A percentile compares a stretch with the other conserved stretches of the same genome.
Evolutionary conservation across 2,329 filamentous ascomycete species (phyloP).

Genomic region (Fusarium sp.): DNA sequence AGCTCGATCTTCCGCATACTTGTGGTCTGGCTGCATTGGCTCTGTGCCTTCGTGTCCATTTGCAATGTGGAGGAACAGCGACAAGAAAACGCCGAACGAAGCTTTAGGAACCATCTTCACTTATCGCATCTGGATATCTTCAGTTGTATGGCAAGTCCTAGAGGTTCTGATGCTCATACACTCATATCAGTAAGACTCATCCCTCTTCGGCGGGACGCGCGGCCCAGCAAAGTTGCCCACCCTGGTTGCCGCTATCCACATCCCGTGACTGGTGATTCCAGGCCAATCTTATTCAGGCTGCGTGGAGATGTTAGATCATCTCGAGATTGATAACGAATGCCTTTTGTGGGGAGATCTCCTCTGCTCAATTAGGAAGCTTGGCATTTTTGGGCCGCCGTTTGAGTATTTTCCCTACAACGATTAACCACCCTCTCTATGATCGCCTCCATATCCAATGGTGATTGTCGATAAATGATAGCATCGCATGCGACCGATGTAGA

Average conservation of each 20-base stretch:
- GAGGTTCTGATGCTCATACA: background rate
- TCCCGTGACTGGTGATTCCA: constrained; percentile 19
- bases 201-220: constrained; percentile 33
- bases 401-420: background rate
- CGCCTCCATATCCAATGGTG: background rate
- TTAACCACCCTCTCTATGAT: background rate
- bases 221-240: constrained; percentile 25
- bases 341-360: background rate
- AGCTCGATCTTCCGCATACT: constrained; percentile 61
- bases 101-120: constrained; percentile 31
- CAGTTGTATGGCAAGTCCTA: background rate
- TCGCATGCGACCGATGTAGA: background rate
- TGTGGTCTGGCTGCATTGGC: constrained; percentile 51
- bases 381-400: background rate
- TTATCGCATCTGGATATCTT: background rate
- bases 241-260: constrained; percentile 17
- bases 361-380: background rate
- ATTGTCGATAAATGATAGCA: background rate
- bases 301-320: constrained; percentile 9
- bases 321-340: constrained; percentile 37
- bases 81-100: constrained; percentile 19
- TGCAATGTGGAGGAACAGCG: constrained; percentile 14
- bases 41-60: constrained; percentile 3
- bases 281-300: constrained; percentile 27
- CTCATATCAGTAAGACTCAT: constrained; percentile 1